Conservation (phyloP, 2,329 filamentous ascomycete species). For the Chrysoporthe cubensis region DNA sequence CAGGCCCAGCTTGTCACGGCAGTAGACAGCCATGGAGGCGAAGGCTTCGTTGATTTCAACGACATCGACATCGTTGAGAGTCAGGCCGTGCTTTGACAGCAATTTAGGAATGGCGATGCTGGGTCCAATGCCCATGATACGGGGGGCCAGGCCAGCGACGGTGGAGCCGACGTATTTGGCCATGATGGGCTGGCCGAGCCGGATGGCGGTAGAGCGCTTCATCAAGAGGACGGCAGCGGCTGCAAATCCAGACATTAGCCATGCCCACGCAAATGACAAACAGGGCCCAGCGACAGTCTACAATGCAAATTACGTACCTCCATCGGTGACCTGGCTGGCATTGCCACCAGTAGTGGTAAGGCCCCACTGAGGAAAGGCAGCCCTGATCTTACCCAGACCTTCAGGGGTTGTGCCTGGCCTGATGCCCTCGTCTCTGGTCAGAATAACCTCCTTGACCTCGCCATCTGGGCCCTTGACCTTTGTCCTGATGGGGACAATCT, state of each 20-base stretch:
- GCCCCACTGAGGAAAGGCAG: constrained; percentile 90
- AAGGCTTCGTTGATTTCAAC: constrained; percentile 98
- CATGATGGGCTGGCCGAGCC: constrained; percentile 86
- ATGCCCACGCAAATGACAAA: too few relatives aligned
- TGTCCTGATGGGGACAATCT: constrained; percentile 87
- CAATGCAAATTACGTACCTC: constrained; percentile 53
- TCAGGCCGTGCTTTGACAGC: constrained; percentile 76
- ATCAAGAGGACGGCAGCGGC: constrained; percentile 88
- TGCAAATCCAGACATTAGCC: constrained; percentile 34
- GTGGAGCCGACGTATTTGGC: constrained; percentile 95
- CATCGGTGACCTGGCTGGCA: constrained; percentile 92
- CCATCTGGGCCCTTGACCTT: constrained; percentile 84
- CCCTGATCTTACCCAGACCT: constrained; percentile 78
- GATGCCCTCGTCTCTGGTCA: constrained; percentile 89
- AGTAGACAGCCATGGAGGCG: constrained; percentile 97
- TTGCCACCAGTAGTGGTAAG: constrained; percentile 89
- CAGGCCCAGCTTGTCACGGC: constrained; percentile 71
- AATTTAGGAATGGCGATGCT: constrained; percentile 80
- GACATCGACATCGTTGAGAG: constrained; percentile 82
- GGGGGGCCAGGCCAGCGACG: constrained; percentile 84
- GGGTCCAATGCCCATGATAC: constrained; percentile 96
- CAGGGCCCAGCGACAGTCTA: neutral
- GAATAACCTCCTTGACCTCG: constrained; percentile 73
- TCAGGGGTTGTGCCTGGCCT: constrained; percentile 88
- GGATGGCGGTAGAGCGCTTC: constrained; percentile 88